These are phyloP conservation scores for Paspalum vaginatum DNA, from an alignment of 176 grass and related monocot species.

Conservation along the genomic window DNA sequence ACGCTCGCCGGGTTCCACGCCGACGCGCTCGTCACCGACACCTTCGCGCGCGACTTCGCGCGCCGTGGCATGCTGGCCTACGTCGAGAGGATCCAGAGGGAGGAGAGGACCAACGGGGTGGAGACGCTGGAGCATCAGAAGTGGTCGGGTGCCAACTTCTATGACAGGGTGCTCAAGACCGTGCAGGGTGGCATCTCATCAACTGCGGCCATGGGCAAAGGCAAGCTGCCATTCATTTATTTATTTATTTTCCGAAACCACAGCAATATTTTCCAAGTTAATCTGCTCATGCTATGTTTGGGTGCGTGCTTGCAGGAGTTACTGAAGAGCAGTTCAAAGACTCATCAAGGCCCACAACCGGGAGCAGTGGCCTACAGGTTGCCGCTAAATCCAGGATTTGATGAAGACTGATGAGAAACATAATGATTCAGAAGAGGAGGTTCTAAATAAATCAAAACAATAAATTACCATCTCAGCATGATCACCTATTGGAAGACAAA, in stretches of 20 bases:
- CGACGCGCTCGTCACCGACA: conserved; percentile 85
- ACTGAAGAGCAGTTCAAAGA: conserved; percentile 93
- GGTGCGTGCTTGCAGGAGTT: conserved; percentile 59
- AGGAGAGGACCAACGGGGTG: conserved; percentile 87
- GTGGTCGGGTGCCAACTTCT: conserved; percentile 93
- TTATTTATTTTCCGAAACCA: not conserved
- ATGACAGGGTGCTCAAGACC: conserved; percentile 87
- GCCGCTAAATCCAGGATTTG: conserved; percentile 83
- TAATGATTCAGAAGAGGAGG: conserved; percentile 14
- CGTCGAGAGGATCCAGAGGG: conserved; percentile 94
- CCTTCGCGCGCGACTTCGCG: conserved; percentile 86
- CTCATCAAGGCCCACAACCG: conserved; percentile 41
- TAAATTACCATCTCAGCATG: not conserved
- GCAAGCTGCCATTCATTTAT: conserved; percentile 12
- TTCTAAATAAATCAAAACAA: conserved; percentile 29
- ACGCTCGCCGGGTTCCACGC: conserved; percentile 94
- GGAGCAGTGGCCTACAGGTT: conserved; percentile 27
- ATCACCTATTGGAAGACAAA: not conserved
- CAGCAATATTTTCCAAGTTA: not conserved
- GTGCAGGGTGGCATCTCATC: conserved; percentile 96
- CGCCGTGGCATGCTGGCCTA: conserved; percentile 81
- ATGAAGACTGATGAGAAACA: not conserved
- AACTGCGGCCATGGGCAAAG: conserved; percentile 95
- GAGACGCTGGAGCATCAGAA: conserved; percentile 94
- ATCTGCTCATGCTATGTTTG: not conserved